Conservation (phyloP, 1,139 yeast species). For the Candida sp. region DNA sequence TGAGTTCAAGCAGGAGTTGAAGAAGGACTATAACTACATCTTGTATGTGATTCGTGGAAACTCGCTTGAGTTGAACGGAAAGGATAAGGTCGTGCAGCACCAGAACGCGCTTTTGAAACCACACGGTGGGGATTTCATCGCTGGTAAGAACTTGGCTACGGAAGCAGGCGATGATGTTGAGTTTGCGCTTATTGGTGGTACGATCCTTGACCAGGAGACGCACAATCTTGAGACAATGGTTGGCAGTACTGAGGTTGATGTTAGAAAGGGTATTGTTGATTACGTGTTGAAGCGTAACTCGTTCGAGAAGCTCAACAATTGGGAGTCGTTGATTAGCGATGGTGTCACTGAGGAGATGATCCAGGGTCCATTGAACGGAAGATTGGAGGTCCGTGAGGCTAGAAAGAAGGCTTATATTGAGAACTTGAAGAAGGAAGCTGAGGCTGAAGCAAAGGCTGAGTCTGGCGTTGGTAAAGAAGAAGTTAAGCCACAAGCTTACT, state of each 20-base stretch:
- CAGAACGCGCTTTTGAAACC: slow-evolving; percentile 66
- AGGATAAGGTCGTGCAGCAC: slow-evolving; percentile 42
- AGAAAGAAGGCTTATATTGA: slow-evolving; percentile 29
- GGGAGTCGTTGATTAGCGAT: slow-evolving; percentile 69
- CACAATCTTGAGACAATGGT: slow-evolving; percentile 94
- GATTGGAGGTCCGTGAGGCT: slow-evolving; percentile 34
- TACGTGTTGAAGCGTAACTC: slow-evolving; percentile 74
- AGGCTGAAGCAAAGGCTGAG: neutral
- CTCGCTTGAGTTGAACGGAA: slow-evolving; percentile 48
- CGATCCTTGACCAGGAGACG: slow-evolving; percentile 73
- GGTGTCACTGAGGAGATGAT: slow-evolving; percentile 59
- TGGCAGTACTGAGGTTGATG: slow-evolving; percentile 64
- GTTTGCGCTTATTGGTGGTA: slow-evolving; percentile 78
- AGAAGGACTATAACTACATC: slow-evolving; percentile 73
- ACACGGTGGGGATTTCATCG: slow-evolving; percentile 66
- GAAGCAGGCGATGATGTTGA: slow-evolving; percentile 33
- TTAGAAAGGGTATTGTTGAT: slow-evolving; percentile 70
- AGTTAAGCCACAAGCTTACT: neutral
- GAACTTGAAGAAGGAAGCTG: neutral
- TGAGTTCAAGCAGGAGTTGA: slow-evolving; percentile 62
- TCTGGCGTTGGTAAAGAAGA: neutral
- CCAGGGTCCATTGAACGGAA: slow-evolving; percentile 42
- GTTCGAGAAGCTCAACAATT: slow-evolving; percentile 69
- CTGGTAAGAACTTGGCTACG: slow-evolving; percentile 49
- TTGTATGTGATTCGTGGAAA: slow-evolving; percentile 72